Conservation (phyloP, 2,329 filamentous ascomycete genomes). For the Nemania sp. region DNA sequence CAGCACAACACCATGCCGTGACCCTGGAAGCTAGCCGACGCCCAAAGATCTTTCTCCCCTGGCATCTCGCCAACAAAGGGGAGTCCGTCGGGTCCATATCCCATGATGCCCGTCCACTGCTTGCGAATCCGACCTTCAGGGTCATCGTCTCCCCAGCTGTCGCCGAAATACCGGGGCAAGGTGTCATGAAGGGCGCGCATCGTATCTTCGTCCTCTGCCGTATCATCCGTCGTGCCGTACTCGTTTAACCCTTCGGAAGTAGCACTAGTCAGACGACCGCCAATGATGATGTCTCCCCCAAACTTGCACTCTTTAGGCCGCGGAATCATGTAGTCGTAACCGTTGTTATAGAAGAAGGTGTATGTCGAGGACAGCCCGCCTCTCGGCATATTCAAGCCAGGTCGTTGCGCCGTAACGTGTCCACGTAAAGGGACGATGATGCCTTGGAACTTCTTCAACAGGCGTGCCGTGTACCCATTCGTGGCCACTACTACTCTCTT, state of each 20-base stretch:
- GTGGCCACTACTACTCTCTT: conserved; percentile 55
- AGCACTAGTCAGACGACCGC: conserved; percentile 57
- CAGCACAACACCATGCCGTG: conserved; percentile 69
- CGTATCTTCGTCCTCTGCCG: conserved; percentile 53
- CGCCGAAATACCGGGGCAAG: conserved; percentile 56
- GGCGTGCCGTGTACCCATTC: conserved; percentile 55
- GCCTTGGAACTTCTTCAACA: conserved; percentile 50
- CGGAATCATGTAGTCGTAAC: conserved; percentile 71
- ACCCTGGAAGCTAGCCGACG: conserved; percentile 65
- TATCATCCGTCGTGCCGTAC: conserved; percentile 63
- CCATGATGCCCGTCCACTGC: conserved; percentile 63
- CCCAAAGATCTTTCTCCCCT: conserved; percentile 54
- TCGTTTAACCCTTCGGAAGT: conserved; percentile 50
- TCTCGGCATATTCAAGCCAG: conserved; percentile 43
- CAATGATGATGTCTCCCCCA: conserved; percentile 62
- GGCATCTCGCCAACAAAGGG: conserved; percentile 58
- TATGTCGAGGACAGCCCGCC: conserved; percentile 56
- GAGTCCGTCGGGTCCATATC: conserved; percentile 56
- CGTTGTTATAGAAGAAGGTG: conserved; percentile 62
- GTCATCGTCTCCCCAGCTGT: conserved; percentile 52
- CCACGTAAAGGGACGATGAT: conserved; percentile 55
- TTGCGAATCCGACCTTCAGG: conserved; percentile 46
- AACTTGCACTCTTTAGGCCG: conserved; percentile 51
- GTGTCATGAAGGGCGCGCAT: conserved; percentile 51
- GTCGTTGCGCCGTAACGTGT: conserved; percentile 52